Base-by-base conservation (phyloP, 371 early-diverging fungal species). In the Actinomucor elegans region DNA sequence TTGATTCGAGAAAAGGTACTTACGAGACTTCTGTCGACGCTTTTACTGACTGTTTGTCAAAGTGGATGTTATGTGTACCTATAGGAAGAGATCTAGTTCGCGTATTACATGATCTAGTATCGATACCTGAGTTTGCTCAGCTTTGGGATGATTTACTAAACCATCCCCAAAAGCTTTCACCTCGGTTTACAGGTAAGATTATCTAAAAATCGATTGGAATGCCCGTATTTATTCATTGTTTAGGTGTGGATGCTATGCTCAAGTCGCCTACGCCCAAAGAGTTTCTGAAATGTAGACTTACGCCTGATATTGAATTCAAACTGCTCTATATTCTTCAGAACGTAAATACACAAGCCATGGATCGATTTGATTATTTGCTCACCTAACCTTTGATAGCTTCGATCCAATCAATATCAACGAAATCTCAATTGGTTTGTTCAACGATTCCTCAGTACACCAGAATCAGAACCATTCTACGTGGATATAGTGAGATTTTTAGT, bases 401-500 rank as follows among this genome's bases (percentile, higher is more conserved):
- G 75, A 11, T 51, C 51, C 2, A 68, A 65, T 12, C 62, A 73
- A 8, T 85, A 80, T 50, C 74, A 80, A 33, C 68, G 83, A 43
- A 87, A 89, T 42, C 61, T 87, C 28, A 63, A 61, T 31, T 88
- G 90, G 89, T 89, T 90, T 44, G 67, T 79, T 14, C 84, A 84
- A 41, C 70, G 86, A 12, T 89, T 64, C 54, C 54, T 90, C 23
- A 59, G 65, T 2, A 70, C 83, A 1, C 81, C 84, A 0, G 85
- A 88, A 56, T 51, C 83, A 4, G 91, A 87, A 32, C 60, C 82
- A 1, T 75, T 87, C 35, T 80, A 70, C 33, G 69, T 77, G 43
- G 93, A 92, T 57, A 47, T 91, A 8, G 83, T 92, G n/a, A 81
- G 93, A 18, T 92, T 80, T 49, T 79, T 92, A 32, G 83, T 86